phyloP scores from a whole-genome alignment of 2,329 filamentous ascomycete genomes.

The Triangularia verruculosa region DNA sequence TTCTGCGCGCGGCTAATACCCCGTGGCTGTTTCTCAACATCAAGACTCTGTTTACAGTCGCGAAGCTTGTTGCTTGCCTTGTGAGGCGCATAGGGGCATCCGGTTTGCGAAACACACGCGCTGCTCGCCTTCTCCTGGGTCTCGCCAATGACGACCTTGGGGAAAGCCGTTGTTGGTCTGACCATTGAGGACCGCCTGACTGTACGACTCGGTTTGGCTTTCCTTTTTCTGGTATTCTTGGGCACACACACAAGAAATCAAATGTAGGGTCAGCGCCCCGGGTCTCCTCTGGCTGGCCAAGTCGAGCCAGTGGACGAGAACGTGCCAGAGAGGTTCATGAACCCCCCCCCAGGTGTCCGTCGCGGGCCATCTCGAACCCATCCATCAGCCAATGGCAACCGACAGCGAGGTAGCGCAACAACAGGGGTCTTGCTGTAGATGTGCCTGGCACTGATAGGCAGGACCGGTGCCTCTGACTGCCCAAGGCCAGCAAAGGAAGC shows the following conservation, averaged over 20 bases:
- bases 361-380: constrained; percentile 20
- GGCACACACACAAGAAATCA: constrained; percentile 16
- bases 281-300: constrained; percentile 11
- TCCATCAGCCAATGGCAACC: constrained; percentile 25
- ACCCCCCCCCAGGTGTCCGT: constrained; percentile 19
- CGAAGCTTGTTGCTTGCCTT: neutral
- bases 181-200: constrained; percentile 5
- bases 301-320: constrained; percentile 27
- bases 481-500: constrained; percentile 11
- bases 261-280: constrained; percentile 17
- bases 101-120: neutral
- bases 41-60: neutral
- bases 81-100: neutral
- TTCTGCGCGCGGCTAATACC: neutral
- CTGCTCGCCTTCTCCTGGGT: constrained; percentile 1
- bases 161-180: constrained; percentile 4
- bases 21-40: neutral
- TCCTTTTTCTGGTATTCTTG: constrained; percentile 7
- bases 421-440: constrained; percentile 21
- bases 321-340: constrained; percentile 28
- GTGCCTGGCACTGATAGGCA: constrained; percentile 17
- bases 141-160: constrained; percentile 5
- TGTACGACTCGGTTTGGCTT: neutral
- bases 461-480: too few species aligned
- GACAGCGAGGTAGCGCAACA: constrained; percentile 7